Base-by-base conservation (phyloP, 805 yeast species). In the Vanderwaltozyma polyspora region DNA sequence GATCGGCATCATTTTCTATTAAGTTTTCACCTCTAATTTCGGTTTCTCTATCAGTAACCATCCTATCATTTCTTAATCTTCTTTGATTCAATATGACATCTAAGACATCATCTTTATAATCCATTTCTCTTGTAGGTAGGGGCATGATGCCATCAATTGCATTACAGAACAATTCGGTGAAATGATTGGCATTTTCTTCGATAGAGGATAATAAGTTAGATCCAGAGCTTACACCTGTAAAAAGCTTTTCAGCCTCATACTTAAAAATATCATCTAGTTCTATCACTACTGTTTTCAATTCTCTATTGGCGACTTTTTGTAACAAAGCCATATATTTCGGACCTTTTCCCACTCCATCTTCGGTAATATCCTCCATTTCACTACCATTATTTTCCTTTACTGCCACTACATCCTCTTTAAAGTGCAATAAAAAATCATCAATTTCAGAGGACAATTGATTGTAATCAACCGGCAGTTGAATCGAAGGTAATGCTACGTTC, bases 31-130 rank as follows among this genome's bases (percentile, higher is more conserved):
- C 64, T 46, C 66, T 65, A 42, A 69, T 60, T 49, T 79, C 86
- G 42, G 76, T 79, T 32, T 72, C 67, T 46, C 72, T 68, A 47
- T 81, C 91, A 41, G 73, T 76, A 36, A 74, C 73, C 24, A 76
- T 65, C 41, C 89, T 72, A 45, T 73, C 74, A 57, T 89, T 89
- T 52, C 95, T 72, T 54, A 84, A 71, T 49, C 71, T 75, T 57
- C 99, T 73, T 64, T 91, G 97, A 52, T 84, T 87, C 44, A 87
- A 66, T 37, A 91, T 84, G 38, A 91, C 93, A 52, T 91, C 98
- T 42, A 91, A 63, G 10, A 91, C 97, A 46, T 84, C 94, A 55
- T 85, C 95, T 45, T 76, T 75, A 54, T 80, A 83, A 29, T 76
- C 64, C 34, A 89, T 67, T 40, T 82, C 87, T 32, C 69, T 74